Percentiles rank a stretch among this genome's conserved stretches.
These are phyloP conservation scores for Mycena venus DNA, from an alignment of 768 basidiomycete genomes.

Conservation along the genomic window DNA sequence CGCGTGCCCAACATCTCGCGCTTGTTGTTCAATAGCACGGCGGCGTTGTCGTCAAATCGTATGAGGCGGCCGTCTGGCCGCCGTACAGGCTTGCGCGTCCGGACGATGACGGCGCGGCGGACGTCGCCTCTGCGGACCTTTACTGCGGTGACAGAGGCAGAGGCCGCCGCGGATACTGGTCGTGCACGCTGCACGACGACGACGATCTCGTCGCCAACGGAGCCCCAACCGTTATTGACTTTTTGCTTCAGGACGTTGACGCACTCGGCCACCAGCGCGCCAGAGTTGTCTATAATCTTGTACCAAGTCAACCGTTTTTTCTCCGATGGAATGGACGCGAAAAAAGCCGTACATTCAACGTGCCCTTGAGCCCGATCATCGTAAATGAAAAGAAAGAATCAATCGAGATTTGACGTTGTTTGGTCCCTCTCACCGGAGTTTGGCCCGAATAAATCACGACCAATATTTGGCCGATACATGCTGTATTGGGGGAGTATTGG, in stretches of 20 bases:
- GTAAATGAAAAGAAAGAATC: constrained; percentile 6
- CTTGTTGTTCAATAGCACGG: constrained; percentile 94
- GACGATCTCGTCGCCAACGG: constrained; percentile 95
- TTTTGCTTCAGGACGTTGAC: constrained; percentile 97
- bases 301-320: background rate
- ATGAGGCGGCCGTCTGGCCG: constrained; percentile 91
- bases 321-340: background rate
- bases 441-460: no score
- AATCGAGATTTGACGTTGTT: no score
- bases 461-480: no score
- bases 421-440: no score
- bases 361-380: constrained; percentile 97
- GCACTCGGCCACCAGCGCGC: constrained; percentile 93
- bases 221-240: constrained; percentile 94
- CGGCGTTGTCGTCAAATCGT: constrained; percentile 97
- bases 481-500: no score
- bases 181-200: constrained; percentile 94
- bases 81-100: constrained; percentile 88
- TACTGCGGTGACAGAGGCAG: constrained; percentile 81
- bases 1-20: constrained; percentile 95
- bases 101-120: constrained; percentile 94
- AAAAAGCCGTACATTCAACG: constrained; percentile 78
- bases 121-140: constrained; percentile 96
- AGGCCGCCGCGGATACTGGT: constrained; percentile 76
- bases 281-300: constrained; percentile 97